Evolutionary conservation across 129 eudicot species (phyloP), one percentile per base, ranked within the genome.

Genomic region (Artemisia argyi): DNA sequence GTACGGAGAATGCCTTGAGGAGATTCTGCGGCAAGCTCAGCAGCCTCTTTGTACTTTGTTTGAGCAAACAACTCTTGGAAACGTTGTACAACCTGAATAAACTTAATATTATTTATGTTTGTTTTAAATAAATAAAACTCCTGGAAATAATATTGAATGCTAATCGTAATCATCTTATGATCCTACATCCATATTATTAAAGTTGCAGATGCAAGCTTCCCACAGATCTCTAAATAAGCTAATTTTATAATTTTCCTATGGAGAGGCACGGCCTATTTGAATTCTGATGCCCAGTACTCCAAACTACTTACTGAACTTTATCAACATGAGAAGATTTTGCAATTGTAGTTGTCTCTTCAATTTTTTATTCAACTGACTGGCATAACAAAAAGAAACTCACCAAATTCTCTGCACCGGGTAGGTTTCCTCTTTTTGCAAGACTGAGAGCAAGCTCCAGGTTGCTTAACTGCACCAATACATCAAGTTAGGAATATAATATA

Each of bases 11-110:
- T 90, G 75, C 98, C 98, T 78, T 90, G 98, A 18, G 98, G 98
- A 64, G 98, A 87, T 75, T 90, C 98, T 60, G 98, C 98, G 74
- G 98, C 98, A 75, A 94, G 98, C 85, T 94, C 98, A 44, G 98
- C 98, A 80, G 98, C 98, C 75, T 94, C 97, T 69, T 94, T 94
- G 76, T 94, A 94, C 82, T 94, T 94, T 57, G 98, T 94, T 87
- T 94, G 97, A 82, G 96, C 96, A 83, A 94, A 94, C 78, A 94
- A 71, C 60, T 94, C 98, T 86, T 94, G 97, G 79, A 94, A 94
- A 5, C 98, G 96, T 76, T 94, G 98, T 67, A 90, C 97, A 69
- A 94, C 98, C 98, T 94, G 9, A 35, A 24, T 74, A n/a, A 78
- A 61, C 30, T 61, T 48, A 46, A 61, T 61, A 56, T 61, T 63